Conservation (phyloP, 2,329 filamentous ascomycete genomes). For the Ascochyta fabae region DNA sequence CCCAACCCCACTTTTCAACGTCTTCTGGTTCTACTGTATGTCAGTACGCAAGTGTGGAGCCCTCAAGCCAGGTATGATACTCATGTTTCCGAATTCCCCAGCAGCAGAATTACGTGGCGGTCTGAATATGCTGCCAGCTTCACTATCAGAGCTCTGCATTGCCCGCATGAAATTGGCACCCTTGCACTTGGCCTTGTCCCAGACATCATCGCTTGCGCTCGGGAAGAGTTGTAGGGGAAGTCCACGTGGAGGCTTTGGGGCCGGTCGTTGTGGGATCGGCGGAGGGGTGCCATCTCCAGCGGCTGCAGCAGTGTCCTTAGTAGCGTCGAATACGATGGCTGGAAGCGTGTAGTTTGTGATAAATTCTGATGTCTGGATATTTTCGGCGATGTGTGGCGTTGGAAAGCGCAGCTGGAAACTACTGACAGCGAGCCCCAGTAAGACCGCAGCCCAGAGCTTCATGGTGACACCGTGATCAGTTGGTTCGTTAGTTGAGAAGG, state of each 20-base stretch:
- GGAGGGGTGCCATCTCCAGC: not conserved
- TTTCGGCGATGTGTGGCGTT: not conserved
- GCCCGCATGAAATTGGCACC: conserved; percentile 1
- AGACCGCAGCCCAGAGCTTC: not conserved
- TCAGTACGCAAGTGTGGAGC: not conserved
- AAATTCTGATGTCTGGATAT: not conserved
- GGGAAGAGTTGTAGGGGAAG: not conserved
- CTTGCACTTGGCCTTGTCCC: conserved; percentile 8
- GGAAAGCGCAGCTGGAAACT: not conserved
- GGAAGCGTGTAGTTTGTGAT: not conserved
- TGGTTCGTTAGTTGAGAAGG: not conserved
- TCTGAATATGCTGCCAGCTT: conserved; percentile 2
- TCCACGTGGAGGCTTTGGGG: not conserved
- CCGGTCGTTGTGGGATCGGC: not conserved
- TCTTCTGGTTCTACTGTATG: not conserved
- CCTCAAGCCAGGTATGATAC: not conserved
- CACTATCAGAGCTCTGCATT: conserved; percentile 1
- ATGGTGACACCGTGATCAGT: not conserved
- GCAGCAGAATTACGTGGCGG: conserved; percentile 1
- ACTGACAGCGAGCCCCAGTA: not conserved
- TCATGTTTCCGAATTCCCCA: not conserved
- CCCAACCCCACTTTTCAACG: conserved; percentile 7
- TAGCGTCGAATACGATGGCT: not conserved
- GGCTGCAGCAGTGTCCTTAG: not conserved
- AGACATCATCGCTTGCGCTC: conserved; percentile 4